phyloP scores from a whole-genome alignment of 176 grass and related monocot genomes.

The Themeda triandra region DNA sequence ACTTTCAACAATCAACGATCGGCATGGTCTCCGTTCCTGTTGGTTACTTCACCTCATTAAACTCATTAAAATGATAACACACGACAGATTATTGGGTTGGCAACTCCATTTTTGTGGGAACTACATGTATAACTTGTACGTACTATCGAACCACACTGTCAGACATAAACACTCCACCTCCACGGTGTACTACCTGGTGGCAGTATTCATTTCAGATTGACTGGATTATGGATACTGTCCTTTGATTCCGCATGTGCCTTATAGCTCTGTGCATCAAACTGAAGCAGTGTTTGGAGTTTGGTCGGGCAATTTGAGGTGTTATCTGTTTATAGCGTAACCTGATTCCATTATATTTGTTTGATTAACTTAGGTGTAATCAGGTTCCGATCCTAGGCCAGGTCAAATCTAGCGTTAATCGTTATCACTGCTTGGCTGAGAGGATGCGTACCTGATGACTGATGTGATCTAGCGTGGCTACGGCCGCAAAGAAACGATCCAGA shows the following conservation, averaged over 20 bases:
- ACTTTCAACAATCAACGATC: not conserved
- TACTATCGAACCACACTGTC: not conserved
- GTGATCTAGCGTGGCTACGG: not conserved
- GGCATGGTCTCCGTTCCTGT: not conserved
- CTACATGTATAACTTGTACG: not conserved
- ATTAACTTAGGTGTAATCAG: not conserved
- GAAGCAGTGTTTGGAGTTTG: not conserved
- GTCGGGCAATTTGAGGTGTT: not conserved
- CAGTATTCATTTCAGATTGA: not conserved
- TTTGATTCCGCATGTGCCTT: not conserved
- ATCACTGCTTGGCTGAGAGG: too few species aligned
- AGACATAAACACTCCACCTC: not conserved
- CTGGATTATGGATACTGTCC: not conserved
- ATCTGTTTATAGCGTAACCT: not conserved
- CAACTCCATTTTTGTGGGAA: slow-evolving; percentile 17
- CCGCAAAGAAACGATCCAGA: not conserved
- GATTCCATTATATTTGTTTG: not conserved
- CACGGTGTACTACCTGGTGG: not conserved
- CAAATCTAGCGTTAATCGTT: too few species aligned
- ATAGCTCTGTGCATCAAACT: not conserved
- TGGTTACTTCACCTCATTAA: not conserved
- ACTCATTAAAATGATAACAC: not conserved
- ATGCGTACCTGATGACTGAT: too few species aligned
- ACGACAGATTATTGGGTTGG: not conserved
- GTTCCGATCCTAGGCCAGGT: too few species aligned